These are phyloP conservation scores for Scutellaria baicalensis DNA, from an alignment of 257 asterid genomes.

Conservation along the genomic window DNA sequence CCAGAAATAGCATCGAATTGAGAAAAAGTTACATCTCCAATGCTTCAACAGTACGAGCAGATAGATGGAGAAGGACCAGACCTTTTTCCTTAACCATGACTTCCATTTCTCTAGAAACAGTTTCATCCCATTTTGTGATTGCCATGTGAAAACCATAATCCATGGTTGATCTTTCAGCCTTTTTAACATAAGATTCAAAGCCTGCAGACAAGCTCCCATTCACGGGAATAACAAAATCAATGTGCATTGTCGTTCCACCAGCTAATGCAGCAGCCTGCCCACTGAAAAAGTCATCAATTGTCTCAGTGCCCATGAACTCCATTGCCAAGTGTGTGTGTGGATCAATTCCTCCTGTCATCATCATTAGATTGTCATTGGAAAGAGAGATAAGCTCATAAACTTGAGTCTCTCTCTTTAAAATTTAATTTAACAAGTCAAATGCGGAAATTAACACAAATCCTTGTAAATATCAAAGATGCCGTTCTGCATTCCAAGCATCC, in stretches of 20 bases:
- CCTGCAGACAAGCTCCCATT: conserved; percentile 88
- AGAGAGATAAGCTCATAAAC: background rate
- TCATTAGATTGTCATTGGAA: background rate
- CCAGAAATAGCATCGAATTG: background rate
- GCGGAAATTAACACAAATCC: background rate
- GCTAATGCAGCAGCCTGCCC: conserved; percentile 99
- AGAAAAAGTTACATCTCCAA: background rate
- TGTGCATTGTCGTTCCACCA: conserved; percentile 98
- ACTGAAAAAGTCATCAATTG: conserved; percentile 82
- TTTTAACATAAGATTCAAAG: conserved; percentile 59
- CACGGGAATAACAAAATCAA: conserved; percentile 89
- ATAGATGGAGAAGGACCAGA: background rate
- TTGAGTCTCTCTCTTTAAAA: background rate
- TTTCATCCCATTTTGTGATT: conserved; percentile 91
- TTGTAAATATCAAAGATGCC: background rate
- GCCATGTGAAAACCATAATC: conserved; percentile 99
- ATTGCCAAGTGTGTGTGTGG: conserved; percentile 97
- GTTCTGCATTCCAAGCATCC: background rate
- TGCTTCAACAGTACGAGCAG: background rate
- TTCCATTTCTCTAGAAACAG: conserved; percentile 82
- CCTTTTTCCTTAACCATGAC: conserved; percentile 93
- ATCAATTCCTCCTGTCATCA: conserved; percentile 86
- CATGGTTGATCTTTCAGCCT: conserved; percentile 82
- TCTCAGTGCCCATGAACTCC: conserved; percentile 91
- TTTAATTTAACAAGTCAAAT: background rate